These are phyloP conservation scores for Fusarium sacchari DNA, from an alignment of 2,329 filamentous ascomycete species.

Conservation along the genomic window DNA sequence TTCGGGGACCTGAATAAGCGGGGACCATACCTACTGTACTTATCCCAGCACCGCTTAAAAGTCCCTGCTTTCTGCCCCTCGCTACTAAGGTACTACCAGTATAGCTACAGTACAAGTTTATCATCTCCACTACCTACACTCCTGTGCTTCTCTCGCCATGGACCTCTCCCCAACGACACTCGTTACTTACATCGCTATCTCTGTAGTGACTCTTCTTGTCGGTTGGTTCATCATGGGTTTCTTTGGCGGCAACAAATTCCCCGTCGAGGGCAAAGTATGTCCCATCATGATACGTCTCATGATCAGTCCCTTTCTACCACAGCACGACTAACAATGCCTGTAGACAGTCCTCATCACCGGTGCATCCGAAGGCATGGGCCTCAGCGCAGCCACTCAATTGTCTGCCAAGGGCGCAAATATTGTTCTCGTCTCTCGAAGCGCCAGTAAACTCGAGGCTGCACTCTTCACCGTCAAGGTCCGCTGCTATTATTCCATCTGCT, in stretches of 20 bases:
- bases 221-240: constrained; percentile 69
- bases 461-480: constrained; percentile 72
- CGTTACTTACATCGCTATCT: constrained; percentile 14
- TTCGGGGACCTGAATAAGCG: not conserved
- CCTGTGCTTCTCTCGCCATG: constrained; percentile 22
- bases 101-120: not conserved
- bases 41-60: too few species aligned
- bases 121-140: too few species aligned
- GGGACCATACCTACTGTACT: not conserved
- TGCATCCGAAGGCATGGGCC: constrained; percentile 92
- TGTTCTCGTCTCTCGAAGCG: constrained; percentile 83
- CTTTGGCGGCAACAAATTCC: constrained; percentile 77
- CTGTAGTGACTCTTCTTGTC: constrained; percentile 22
- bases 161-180: constrained; percentile 30
- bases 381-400: constrained; percentile 77
- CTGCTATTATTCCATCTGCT: not conserved
- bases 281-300: constrained; percentile 17
- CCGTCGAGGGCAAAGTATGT: constrained; percentile 82
- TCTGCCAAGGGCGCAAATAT: constrained; percentile 86
- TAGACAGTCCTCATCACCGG: constrained; percentile 92
- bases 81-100: too few species aligned
- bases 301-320: constrained; percentile 9
- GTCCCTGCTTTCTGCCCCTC: constrained; percentile 9
- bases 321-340: constrained; percentile 12
- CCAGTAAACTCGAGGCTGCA: constrained; percentile 77